Conservation (phyloP, 805 yeast species). For the Metschnikowia picachoensis region DNA sequence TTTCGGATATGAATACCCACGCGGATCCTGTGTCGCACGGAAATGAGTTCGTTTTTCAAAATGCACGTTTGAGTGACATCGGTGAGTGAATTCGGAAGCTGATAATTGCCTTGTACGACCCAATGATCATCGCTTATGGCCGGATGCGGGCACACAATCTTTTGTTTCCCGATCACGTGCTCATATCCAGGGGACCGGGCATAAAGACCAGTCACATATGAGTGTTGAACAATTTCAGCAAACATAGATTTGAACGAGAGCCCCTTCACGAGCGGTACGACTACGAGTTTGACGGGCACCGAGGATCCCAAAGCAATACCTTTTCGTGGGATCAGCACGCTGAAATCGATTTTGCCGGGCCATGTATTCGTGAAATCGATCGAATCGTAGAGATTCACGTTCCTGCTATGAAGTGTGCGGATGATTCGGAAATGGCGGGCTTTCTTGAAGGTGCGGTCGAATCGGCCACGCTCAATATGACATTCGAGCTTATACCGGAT, state of each 20-base stretch:
- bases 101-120: constrained; percentile 40
- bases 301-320: constrained; percentile 46
- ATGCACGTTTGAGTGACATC: constrained; percentile 43
- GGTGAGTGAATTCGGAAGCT: constrained; percentile 38
- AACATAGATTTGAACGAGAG: constrained; percentile 33
- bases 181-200: constrained; percentile 42
- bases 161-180: constrained; percentile 25
- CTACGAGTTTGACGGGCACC: constrained; percentile 38
- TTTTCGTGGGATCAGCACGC: constrained; percentile 39
- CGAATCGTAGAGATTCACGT: constrained; percentile 37
- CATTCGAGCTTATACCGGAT: constrained; percentile 42
- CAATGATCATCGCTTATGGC: constrained; percentile 36
- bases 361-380: constrained; percentile 48
- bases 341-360: constrained; percentile 51
- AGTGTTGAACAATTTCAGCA: constrained; percentile 36
- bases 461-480: constrained; percentile 40
- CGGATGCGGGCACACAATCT: constrained; percentile 19
- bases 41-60: constrained; percentile 37
- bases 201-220: constrained; percentile 27
- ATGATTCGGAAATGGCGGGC: constrained; percentile 41
- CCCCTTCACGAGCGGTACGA: constrained; percentile 48
- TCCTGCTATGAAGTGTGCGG: constrained; percentile 41
- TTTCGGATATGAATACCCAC: constrained; percentile 44
- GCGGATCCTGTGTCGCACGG: constrained; percentile 44
- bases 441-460: constrained; percentile 34